phyloP scores from a whole-genome alignment of 345 rosid species.

The Gossypium thurberi region DNA sequence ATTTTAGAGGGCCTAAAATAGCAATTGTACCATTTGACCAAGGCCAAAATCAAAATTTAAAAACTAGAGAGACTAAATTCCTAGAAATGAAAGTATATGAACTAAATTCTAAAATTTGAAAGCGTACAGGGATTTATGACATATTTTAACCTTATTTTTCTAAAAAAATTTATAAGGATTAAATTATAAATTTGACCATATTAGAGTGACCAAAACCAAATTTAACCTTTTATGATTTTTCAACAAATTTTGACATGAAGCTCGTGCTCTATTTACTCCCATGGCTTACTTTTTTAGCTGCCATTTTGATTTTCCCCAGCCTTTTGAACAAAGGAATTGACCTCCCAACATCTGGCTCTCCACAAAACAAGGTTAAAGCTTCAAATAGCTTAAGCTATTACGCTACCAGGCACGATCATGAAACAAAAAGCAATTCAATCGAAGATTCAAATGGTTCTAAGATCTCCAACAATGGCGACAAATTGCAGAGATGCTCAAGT shows the following conservation, averaged over 20 bases:
- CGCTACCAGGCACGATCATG: slow-evolving; percentile 18
- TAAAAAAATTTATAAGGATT: no score
- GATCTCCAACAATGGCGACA: slow-evolving; percentile 19
- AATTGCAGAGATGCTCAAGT: slow-evolving; percentile 28
- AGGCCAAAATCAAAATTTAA: no score
- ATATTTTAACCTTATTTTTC: no score
- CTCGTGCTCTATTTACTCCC: background rate
- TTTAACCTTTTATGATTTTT: background rate
- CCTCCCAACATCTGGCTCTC: slow-evolving; percentile 52
- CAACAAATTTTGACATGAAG: background rate
- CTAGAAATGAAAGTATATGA: no score
- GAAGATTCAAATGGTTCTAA: slow-evolving; percentile 25
- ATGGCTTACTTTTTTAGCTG: slow-evolving; percentile 2
- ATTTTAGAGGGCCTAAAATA: no score
- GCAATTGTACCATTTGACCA: no score
- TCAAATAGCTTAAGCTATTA: slow-evolving; percentile 22
- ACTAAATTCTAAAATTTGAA: no score
- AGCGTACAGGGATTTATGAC: no score
- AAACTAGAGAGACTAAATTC: no score
- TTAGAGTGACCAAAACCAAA: no score
- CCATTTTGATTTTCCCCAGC: slow-evolving; percentile 31
- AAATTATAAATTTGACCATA: no score
- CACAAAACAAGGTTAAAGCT: slow-evolving; percentile 36
- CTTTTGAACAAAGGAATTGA: slow-evolving; percentile 46
- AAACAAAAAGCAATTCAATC: slow-evolving; percentile 10